Base-by-base conservation (phyloP, 2,329 filamentous ascomycete genomes). In the Zalaria obscura region DNA sequence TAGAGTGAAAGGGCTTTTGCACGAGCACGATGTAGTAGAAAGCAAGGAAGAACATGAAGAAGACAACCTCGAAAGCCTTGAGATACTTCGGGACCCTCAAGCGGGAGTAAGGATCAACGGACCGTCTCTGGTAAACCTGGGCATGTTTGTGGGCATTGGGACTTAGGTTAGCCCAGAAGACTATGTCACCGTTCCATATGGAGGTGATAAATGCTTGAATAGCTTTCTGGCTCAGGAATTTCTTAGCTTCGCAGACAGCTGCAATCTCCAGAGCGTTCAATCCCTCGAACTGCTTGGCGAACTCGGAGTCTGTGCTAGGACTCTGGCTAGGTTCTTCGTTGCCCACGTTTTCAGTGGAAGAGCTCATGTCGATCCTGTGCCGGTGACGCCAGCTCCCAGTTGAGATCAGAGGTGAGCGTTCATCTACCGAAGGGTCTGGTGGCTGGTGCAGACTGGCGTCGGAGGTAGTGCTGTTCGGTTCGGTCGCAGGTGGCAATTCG, bases 231-330 rank as follows among this genome's bases (percentile, higher is more conserved):
- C 80, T 80, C 31, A 93, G 70, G 50, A 93, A 93, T 36, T 82
- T 82, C 63, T 93, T 93, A 27, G 84, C 83, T 44, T 83, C 73
- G 8, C 80, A 80, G 18, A 93, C 77, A 36, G 81, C 79, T 26
- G 85, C 86, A 52, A 93, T 88, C 56, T 93, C 86, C 10, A 96
- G 69, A 2, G 85, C 86, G 57, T 91, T 94, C 38, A 94, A 69
- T 11, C 80, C 78, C 31, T 78, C 76, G 56, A 93, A 93, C 1
- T 78, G 74, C 0, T 75, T 72, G 0, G 80, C 82, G 27, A 82
- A 76, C 39, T 83, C 75, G 5, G 45, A 25, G 11, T 38, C 25
- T 7, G 9, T 29, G n/a, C 18, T 18, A 18, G 18, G 18, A 18
- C 18, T 18, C 18, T 18, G 18, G 18, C 18, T 18, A 18, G 18